A percentile compares a stretch with the other conserved stretches of the same genome.
Evolutionary conservation across 1,284 basidiomycete species (phyloP).

Genomic region (Gomphus bonarii): DNA sequence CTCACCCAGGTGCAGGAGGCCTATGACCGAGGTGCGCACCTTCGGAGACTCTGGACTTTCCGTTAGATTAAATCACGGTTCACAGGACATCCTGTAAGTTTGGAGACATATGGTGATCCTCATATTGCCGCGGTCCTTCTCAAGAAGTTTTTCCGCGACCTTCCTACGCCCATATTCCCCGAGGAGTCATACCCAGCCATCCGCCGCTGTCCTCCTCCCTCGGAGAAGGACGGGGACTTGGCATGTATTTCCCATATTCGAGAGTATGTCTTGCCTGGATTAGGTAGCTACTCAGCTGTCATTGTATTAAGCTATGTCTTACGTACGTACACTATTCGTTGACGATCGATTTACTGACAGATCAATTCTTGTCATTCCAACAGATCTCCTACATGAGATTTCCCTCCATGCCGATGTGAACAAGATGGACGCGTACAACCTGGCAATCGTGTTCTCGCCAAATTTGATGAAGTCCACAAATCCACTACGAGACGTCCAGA

Average conservation of each 20-base stretch:
- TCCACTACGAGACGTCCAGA: conserved; percentile 58
- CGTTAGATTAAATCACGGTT: conserved; percentile 7
- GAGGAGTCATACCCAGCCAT: conserved; percentile 57
- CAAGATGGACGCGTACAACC: conserved; percentile 76
- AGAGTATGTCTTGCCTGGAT: conserved; percentile 51
- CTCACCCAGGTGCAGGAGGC: conserved; percentile 68
- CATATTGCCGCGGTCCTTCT: conserved; percentile 75
- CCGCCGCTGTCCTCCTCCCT: conserved; percentile 52
- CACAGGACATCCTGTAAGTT: conserved; percentile 63
- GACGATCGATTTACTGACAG: background rate
- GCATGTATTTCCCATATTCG: conserved; percentile 52
- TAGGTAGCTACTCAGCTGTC: conserved; percentile 55
- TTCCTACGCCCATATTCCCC: conserved; percentile 67
- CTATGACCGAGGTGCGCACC: conserved; percentile 57
- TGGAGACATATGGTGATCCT: conserved; percentile 64
- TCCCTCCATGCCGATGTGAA: conserved; percentile 54
- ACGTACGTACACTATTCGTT: conserved; percentile 36
- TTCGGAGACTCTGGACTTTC: background rate
- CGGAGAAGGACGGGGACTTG: conserved; percentile 44
- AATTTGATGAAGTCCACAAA: conserved; percentile 65
- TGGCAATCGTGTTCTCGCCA: conserved; percentile 68
- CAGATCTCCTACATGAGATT: conserved; percentile 72
- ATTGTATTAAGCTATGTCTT: conserved; percentile 64
- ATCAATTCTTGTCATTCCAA: background rate
- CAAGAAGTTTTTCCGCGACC: conserved; percentile 75